Evolutionary conservation across 345 rosid genomes (phyloP), one percentile per base, ranked within the genome.

Genomic region (Conringia planisiliqua): DNA sequence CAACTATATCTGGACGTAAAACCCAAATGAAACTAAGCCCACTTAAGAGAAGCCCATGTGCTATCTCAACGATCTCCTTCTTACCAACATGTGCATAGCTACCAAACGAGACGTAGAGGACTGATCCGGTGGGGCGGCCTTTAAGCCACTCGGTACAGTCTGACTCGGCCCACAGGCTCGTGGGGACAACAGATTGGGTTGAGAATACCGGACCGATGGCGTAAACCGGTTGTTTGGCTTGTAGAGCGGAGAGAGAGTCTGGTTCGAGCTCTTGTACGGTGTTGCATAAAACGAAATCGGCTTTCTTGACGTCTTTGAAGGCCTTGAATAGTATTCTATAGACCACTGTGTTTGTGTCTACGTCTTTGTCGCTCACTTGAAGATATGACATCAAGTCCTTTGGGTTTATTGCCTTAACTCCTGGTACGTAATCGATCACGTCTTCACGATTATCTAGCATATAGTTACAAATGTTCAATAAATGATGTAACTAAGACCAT

Each of bases 131-230:
- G 13, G 86, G 74, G 39, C 55, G 71, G 1, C 57, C 22, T 57
- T 80, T 74, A 0, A 88, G 87, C 92, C 90, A 86, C n/a, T 80
- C 82, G 42, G 70, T 78, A 73, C 88, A 88, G 14, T 86, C 74
- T 3, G 92, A 87, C 71, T 87, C 92, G 0, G 90, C 58, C 94
- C 97, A 87, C 2, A 90, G 69, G 84, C 89, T 89, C 2, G 87
- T 87, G 55, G 88, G 79, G 60, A 88, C 85, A 5, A 59, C 55
- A 1, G 82, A 64, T 50, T 68, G 9, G 50, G 79, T 60, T 78
- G 89, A 85, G 80, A 85, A 84, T 35, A 87, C 71, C 62, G 93
- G 90, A 14, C 97, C 92, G 7, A 89, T 82, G 2, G 93, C 79
- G 6, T 86, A 88, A 74, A 68, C 82, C 2, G 87, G 74, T 44